Evolutionary conservation across 2,329 filamentous ascomycete genomes (phyloP).

Genomic region (Penicillium sclerotigenum): DNA sequence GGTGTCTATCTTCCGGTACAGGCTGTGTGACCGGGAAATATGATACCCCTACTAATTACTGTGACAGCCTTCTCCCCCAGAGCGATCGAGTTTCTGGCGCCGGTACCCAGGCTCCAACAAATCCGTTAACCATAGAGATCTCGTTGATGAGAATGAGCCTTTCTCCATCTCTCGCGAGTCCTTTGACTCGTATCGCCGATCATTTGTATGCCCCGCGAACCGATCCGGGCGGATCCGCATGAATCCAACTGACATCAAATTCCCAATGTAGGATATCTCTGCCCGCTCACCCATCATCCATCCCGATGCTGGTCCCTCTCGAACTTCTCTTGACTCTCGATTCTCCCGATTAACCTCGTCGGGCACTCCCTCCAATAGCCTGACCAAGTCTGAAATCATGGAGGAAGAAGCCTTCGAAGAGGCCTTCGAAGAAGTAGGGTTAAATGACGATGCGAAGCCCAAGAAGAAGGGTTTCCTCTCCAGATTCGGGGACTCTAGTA

Average conservation of each 20-base stretch:
- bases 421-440: slow-evolving; percentile 82
- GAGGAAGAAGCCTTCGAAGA: slow-evolving; percentile 82
- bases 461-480: slow-evolving; percentile 78
- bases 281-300: slow-evolving; percentile 73
- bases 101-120: slow-evolving; percentile 49
- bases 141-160: slow-evolving; percentile 79
- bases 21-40: neutral
- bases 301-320: slow-evolving; percentile 58
- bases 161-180: slow-evolving; percentile 96
- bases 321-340: slow-evolving; percentile 77
- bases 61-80: slow-evolving; percentile 75
- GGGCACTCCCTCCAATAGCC: slow-evolving; percentile 57
- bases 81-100: slow-evolving; percentile 78
- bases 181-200: slow-evolving; percentile 93
- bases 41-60: neutral
- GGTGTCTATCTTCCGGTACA: slow-evolving; percentile 89
- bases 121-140: slow-evolving; percentile 59
- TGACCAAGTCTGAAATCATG: slow-evolving; percentile 61
- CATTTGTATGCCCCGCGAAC: slow-evolving; percentile 65
- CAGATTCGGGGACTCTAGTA: slow-evolving; percentile 65
- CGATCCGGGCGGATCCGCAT: neutral
- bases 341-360: slow-evolving; percentile 61
- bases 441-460: slow-evolving; percentile 69
- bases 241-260: slow-evolving; percentile 9
- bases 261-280: slow-evolving; percentile 70